Base-by-base conservation (phyloP, 371 early-diverging fungal species). In the Mortierella sp. region DNA sequence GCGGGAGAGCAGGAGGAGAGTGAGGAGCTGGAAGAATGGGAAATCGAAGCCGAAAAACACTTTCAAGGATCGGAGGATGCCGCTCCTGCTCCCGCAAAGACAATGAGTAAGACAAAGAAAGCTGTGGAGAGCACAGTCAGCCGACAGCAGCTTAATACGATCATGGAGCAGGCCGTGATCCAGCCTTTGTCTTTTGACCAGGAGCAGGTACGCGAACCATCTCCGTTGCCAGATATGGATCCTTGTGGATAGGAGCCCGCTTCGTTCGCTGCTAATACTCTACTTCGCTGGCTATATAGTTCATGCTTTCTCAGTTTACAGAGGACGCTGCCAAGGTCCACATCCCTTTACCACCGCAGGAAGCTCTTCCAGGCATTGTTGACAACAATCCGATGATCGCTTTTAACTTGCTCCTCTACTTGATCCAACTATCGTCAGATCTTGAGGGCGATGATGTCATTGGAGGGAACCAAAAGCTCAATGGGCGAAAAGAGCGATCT, bases 311-410 rank as follows among this genome's bases (percentile, higher is more conserved):
- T 1, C 76, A 75, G n/a, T 75, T 75, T 46, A 56, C 43, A 1
- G 52, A 42, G 3, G 60, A 68, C 30, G 34, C 69, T 0, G 27
- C 47, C 53, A 68, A 64, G 32, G 76, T 68, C 14, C 76, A 75
- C 27, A 68, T 75, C 8, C 76, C 76, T 2, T 41, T 75, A 28
- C 76, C 76, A 14, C 57, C 64, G 19, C 64, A 53, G 12, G 69
- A 75, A 23, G 31, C 76, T 12, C 59, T 75, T 51, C 60, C 69
- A 6, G 76, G 76, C 39, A 75, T 68, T 24, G 76, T 68, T 0
- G 69, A 75, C 54, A 75, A 69, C 50, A 75, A 75, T 43, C 76
- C 76, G 17, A 60, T 69, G 6, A 69, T 75, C 15, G 76, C 76
- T 12, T 75, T 75, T 46, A 75, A 75, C 52, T 51, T 75, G 8